Percentiles rank a stretch among this genome's conserved stretches.
phyloP scores from a whole-genome alignment of 441 rosid species.

The Aleurites moluccanus region DNA sequence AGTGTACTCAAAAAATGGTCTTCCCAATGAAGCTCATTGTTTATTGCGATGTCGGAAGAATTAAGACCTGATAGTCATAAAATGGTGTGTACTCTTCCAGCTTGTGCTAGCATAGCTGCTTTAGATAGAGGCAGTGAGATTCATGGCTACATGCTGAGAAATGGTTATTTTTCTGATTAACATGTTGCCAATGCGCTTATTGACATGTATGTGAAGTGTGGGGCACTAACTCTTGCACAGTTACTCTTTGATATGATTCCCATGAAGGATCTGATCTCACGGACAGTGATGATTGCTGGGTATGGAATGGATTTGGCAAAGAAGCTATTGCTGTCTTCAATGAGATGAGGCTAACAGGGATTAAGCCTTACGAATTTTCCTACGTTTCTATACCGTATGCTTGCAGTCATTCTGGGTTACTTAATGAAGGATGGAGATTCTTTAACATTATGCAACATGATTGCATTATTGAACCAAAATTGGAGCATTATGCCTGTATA shows the following conservation, averaged over 20 bases:
- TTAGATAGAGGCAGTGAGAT: conserved; percentile 67
- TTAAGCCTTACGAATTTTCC: conserved; percentile 56
- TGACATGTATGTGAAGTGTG: conserved; percentile 74
- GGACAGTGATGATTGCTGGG: conserved; percentile 86
- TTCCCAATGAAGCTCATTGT: conserved; percentile 62
- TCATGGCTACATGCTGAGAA: conserved; percentile 56
- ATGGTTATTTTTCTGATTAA: conserved; percentile 43
- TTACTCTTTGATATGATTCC: conserved; percentile 54
- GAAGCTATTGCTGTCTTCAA: conserved; percentile 58
- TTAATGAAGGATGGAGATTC: conserved; percentile 74
- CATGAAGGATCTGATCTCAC: conserved; percentile 63
- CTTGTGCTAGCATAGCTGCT: conserved; percentile 73
- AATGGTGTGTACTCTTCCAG: conserved; percentile 71
- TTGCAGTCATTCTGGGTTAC: conserved; percentile 71
- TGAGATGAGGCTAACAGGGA: conserved; percentile 45
- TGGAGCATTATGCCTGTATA: conserved; percentile 73
- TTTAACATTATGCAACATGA: conserved; percentile 62
- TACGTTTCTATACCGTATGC: conserved; percentile 59
- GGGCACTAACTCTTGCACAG: conserved; percentile 50
- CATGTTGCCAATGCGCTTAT: conserved; percentile 63
- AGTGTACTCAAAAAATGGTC: conserved; percentile 62
- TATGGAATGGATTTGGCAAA: conserved; percentile 68
- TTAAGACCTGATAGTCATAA: conserved; percentile 55
- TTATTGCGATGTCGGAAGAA: conserved; percentile 45
- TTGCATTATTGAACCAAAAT: conserved; percentile 53